These are phyloP conservation scores for Fusarium neocosmosporiellum DNA, from an alignment of 2,329 filamentous ascomycete genomes.

Conservation along the genomic window DNA sequence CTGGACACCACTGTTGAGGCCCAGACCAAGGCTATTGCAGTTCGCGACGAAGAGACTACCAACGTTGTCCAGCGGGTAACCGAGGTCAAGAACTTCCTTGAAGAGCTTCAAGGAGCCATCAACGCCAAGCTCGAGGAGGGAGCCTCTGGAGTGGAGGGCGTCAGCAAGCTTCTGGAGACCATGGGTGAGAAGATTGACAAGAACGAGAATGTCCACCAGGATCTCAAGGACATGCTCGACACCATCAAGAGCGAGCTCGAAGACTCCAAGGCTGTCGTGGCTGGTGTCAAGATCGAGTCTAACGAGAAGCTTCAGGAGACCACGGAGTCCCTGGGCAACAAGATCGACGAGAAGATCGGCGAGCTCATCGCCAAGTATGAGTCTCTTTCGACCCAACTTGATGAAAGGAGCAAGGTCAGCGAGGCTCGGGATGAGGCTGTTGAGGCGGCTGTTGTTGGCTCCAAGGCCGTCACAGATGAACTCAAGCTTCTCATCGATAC, in stretches of 20 bases:
- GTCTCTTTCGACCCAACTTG: slow-evolving; percentile 79
- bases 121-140: slow-evolving; percentile 82
- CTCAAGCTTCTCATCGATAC: slow-evolving; percentile 88
- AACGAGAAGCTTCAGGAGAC: slow-evolving; percentile 79
- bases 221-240: slow-evolving; percentile 77
- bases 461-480: slow-evolving; percentile 86
- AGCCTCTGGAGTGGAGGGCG: slow-evolving; percentile 75
- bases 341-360: slow-evolving; percentile 74
- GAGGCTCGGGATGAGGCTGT: slow-evolving; percentile 80
- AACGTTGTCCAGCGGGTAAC: slow-evolving; percentile 81
- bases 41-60: slow-evolving; percentile 85
- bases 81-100: slow-evolving; percentile 81
- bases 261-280: slow-evolving; percentile 82
- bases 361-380: slow-evolving; percentile 90
- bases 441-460: slow-evolving; percentile 77
- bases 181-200: slow-evolving; percentile 72
- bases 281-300: slow-evolving; percentile 82
- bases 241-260: slow-evolving; percentile 89
- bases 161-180: slow-evolving; percentile 76
- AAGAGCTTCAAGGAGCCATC: slow-evolving; percentile 81
- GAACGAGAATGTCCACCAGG: slow-evolving; percentile 68
- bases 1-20: slow-evolving; percentile 75
- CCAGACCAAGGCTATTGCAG: slow-evolving; percentile 82
- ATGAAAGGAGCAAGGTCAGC: slow-evolving; percentile 77
- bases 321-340: slow-evolving; percentile 63